Percentiles rank a stretch among this genome's conserved stretches.
Conservation (phyloP, 768 basidiomycete genomes). For the Pleurotus djamor region DNA sequence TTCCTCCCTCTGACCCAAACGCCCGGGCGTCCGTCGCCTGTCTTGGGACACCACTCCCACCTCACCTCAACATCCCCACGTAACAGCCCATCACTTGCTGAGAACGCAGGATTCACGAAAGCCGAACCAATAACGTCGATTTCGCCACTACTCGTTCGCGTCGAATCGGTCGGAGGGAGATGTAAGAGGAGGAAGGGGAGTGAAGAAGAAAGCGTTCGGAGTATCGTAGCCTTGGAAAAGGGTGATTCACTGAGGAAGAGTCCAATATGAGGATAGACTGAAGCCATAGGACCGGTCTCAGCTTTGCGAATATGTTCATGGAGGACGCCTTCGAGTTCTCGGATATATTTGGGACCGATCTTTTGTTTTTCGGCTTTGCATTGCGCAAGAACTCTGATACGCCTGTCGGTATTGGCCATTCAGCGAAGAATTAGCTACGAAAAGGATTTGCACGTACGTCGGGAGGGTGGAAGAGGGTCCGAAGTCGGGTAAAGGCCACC, state of each 20-base stretch:
- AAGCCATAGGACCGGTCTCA: neutral
- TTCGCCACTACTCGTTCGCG: slow-evolving; percentile 2
- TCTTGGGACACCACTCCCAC: slow-evolving; percentile 50
- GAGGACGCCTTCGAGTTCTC: slow-evolving; percentile 91
- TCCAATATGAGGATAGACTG: slow-evolving; percentile 50
- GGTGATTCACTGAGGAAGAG: slow-evolving; percentile 78
- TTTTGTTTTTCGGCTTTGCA: slow-evolving; percentile 92
- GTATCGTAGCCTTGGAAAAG: slow-evolving; percentile 70
- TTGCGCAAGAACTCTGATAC: slow-evolving; percentile 79
- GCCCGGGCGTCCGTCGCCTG: slow-evolving; percentile 34
- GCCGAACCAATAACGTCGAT: slow-evolving; percentile 41
- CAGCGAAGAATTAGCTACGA: neutral
- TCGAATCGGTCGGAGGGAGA: slow-evolving; percentile 46
- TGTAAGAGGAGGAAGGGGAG: slow-evolving; percentile 82
- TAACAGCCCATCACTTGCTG: slow-evolving; percentile 51
- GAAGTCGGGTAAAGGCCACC: slow-evolving; percentile 82
- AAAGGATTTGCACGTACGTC: neutral
- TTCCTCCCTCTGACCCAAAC: slow-evolving; percentile 40
- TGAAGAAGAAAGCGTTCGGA: slow-evolving; percentile 70
- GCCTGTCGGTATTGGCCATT: slow-evolving; percentile 19
- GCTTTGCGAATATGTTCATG: slow-evolving; percentile 38
- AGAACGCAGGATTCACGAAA: slow-evolving; percentile 71
- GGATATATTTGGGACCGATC: slow-evolving; percentile 73
- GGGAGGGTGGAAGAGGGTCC: too few relatives aligned
- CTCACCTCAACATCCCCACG: slow-evolving; percentile 60